phyloP scores from a whole-genome alignment of 768 basidiomycete species.

The Mycena metata region DNA sequence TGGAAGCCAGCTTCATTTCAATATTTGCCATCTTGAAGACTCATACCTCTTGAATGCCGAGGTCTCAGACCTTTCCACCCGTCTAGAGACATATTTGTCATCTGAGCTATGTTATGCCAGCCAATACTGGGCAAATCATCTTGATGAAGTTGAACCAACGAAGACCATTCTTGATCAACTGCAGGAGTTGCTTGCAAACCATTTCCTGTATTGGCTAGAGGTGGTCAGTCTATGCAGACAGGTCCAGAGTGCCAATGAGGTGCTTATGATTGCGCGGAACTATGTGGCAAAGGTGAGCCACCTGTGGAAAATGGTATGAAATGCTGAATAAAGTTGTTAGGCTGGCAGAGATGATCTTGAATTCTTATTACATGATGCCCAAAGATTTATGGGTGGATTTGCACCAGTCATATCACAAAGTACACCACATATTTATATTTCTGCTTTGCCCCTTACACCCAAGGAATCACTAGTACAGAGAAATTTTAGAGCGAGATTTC shows the following conservation, averaged over 20 bases:
- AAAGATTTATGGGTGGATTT: not conserved
- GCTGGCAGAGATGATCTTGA: not conserved
- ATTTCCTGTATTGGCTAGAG: not conserved
- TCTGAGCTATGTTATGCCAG: not conserved
- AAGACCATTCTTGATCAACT: not conserved
- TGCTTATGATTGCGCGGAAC: not conserved
- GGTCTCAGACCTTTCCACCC: not conserved
- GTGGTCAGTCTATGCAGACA: not conserved
- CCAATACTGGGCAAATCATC: constrained; percentile 12
- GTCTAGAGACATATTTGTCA: not conserved
- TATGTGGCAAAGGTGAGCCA: not conserved
- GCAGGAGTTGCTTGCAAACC: not conserved
- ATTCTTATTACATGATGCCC: not conserved
- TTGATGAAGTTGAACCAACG: not conserved
- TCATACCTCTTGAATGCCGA: constrained; percentile 6
- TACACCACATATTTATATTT: not conserved
- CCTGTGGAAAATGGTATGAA: no score
- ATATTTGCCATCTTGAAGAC: constrained; percentile 11
- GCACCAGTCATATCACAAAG: constrained; percentile 1
- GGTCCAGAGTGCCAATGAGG: not conserved
- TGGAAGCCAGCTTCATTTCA: not conserved
- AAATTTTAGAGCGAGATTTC: not conserved
- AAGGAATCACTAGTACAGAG: not conserved
- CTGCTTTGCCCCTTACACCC: not conserved
- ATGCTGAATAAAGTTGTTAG: not conserved